These are phyloP conservation scores for Cercospora beticola DNA, from an alignment of 2,329 filamentous ascomycete genomes.

Conservation along the genomic window DNA sequence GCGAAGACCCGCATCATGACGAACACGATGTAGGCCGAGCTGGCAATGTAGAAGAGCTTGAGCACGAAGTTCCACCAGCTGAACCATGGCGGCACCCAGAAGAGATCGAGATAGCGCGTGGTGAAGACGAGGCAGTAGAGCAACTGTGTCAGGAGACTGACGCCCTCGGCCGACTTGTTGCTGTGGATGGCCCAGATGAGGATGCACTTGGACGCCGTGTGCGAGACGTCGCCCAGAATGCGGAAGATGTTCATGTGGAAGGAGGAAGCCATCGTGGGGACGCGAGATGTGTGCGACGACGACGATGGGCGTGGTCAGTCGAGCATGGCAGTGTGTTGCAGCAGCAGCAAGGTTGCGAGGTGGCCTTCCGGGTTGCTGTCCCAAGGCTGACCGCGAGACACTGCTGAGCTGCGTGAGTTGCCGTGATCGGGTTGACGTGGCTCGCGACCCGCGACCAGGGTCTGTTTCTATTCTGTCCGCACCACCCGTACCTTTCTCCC, in stretches of 20 bases:
- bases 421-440: conserved; percentile 1
- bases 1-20: conserved; percentile 86
- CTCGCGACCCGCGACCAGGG: background rate
- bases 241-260: conserved; percentile 56
- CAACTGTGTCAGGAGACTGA: conserved; percentile 86
- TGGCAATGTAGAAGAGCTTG: conserved; percentile 84
- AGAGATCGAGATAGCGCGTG: conserved; percentile 80
- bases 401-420: background rate
- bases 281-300: background rate
- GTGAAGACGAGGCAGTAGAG: conserved; percentile 85
- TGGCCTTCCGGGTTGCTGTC: background rate
- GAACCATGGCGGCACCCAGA: conserved; percentile 37
- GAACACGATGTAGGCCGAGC: conserved; percentile 80
- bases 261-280: conserved; percentile 17
- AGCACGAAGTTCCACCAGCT: conserved; percentile 72
- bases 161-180: conserved; percentile 83
- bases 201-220: conserved; percentile 83
- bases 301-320: background rate
- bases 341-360: background rate
- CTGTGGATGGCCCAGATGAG: conserved; percentile 87
- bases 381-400: conserved; percentile 2
- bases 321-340: conserved; percentile 4
- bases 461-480: background rate
- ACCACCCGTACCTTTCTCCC: background rate
- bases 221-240: conserved; percentile 78